phyloP scores from a whole-genome alignment of 192 early-diverging fungal species.

The Podila epigama region DNA sequence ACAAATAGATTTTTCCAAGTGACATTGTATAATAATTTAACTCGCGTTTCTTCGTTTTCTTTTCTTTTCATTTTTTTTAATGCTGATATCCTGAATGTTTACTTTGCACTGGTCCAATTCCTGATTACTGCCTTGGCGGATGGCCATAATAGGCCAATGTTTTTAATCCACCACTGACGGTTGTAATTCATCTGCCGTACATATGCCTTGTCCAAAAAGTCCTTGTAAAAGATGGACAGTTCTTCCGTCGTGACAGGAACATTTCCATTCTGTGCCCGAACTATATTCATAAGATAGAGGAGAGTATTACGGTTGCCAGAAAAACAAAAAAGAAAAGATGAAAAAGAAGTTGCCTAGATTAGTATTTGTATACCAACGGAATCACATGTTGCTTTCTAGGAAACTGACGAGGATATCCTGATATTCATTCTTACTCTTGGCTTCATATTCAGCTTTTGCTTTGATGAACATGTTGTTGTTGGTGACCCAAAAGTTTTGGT shows the following conservation, averaged over 20 bases:
- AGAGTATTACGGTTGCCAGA: no score
- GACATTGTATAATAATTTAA: background rate
- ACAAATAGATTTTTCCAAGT: background rate
- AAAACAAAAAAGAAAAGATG: background rate
- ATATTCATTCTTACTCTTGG: conserved; percentile 38
- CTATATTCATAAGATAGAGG: no score
- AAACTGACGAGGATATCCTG: no score
- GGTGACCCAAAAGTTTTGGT: conserved; percentile 63
- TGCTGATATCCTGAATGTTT: background rate
- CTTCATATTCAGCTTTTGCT: conserved; percentile 60
- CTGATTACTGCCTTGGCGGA: conserved; percentile 55
- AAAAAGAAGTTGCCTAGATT: background rate
- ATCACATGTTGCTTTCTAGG: no score
- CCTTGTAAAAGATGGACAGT: conserved; percentile 65
- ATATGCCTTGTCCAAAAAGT: conserved; percentile 63
- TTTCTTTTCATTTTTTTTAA: background rate
- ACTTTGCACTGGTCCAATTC: conserved; percentile 22
- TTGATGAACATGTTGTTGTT: conserved; percentile 61
- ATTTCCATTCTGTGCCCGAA: conserved; percentile 48
- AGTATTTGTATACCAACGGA: background rate
- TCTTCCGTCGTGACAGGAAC: conserved; percentile 56
- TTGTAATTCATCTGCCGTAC: conserved; percentile 68
- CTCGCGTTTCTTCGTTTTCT: background rate
- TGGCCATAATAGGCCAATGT: conserved; percentile 56
- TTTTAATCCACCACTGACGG: conserved; percentile 61